Conservation (phyloP, 2,329 filamentous ascomycete species). For the Periglandula ipomoeae region DNA sequence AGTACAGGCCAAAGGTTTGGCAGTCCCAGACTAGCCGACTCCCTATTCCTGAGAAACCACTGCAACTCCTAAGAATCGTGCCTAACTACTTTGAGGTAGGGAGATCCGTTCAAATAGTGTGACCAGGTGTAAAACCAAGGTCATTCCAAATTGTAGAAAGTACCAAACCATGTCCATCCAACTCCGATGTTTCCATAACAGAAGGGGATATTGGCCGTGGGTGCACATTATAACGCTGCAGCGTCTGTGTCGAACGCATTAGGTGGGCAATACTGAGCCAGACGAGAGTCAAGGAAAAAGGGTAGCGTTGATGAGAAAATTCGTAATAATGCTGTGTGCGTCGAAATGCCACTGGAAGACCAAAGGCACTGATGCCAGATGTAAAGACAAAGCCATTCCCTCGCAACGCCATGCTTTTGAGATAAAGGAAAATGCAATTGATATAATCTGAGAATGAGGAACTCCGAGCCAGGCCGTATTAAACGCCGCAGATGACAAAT, state of each 20-base stretch:
- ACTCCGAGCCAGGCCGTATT: not conserved
- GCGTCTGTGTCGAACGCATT: conserved; percentile 7
- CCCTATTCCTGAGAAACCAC: conserved; percentile 3
- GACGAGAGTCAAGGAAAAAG: not conserved
- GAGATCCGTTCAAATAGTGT: not conserved
- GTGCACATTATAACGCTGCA: conserved; percentile 4
- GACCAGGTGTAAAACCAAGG: not conserved
- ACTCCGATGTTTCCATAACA: not conserved
- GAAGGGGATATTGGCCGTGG: not conserved
- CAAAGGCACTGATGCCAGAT: not conserved
- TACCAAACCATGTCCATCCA: not conserved
- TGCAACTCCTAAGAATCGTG: conserved; percentile 4
- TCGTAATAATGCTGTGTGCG: not conserved
- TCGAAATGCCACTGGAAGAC: not conserved
- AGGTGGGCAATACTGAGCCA: not conserved
- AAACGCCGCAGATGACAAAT: not conserved
- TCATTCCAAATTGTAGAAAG: not conserved
- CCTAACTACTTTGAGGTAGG: not conserved
- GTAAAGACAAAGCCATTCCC: not conserved
- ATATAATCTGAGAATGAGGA: not conserved
- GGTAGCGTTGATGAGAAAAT: not conserved
- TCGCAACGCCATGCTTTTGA: conserved; percentile 12
- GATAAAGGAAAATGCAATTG: not conserved
- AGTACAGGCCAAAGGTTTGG: conserved; percentile 1
- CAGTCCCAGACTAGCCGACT: conserved; percentile 4